Percentiles rank a stretch among this genome's conserved stretches.
Evolutionary conservation across 2,329 filamentous ascomycete species (phyloP).

Genomic region (Ceratocystiopsis sp.): DNA sequence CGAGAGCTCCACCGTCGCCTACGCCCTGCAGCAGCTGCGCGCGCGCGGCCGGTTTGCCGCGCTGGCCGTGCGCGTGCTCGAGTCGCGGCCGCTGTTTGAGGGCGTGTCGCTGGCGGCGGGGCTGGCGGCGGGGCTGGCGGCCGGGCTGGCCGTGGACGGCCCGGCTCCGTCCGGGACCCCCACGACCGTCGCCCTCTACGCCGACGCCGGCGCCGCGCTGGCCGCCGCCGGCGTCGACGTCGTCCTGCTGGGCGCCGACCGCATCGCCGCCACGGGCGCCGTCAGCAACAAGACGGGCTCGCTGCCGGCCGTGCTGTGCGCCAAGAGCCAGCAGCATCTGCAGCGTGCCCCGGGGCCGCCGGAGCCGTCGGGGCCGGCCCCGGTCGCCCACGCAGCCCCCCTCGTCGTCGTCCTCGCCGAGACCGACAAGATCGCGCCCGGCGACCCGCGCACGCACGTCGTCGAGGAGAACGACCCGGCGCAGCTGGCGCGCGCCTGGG

Average conservation of each 20-base stretch:
- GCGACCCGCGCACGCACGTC: conserved; percentile 23
- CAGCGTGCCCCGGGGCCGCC: too few species aligned
- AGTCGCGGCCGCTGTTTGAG: conserved; percentile 51
- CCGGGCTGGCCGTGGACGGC: too few species aligned
- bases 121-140: too few species aligned
- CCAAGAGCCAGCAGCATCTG: conserved; percentile 20
- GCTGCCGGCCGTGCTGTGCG: conserved; percentile 37
- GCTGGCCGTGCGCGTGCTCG: conserved; percentile 42
- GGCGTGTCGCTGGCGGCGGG: conserved; percentile 39
- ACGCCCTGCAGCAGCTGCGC: conserved; percentile 27
- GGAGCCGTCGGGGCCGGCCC: too few species aligned
- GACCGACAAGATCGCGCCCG: conserved; percentile 41
- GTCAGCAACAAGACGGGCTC: conserved; percentile 54
- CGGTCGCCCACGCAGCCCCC: conserved; percentile 8
- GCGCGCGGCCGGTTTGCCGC: conserved; percentile 15
- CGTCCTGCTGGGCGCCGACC: conserved; percentile 47
- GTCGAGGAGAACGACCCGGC: conserved; percentile 32
- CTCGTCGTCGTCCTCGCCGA: conserved; percentile 40
- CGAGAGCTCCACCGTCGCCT: conserved; percentile 42
- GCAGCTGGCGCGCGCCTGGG: conserved; percentile 35
- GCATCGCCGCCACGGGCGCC: conserved; percentile 37
- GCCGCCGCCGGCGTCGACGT: conserved; percentile 35
- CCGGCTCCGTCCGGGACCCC: too few species aligned
- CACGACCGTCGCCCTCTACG: conserved; percentile 29
- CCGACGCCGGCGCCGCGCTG: conserved; percentile 41